Evolutionary conservation across 2,329 filamentous ascomycete genomes (phyloP).

Genomic region (Hypoxylon sp.): DNA sequence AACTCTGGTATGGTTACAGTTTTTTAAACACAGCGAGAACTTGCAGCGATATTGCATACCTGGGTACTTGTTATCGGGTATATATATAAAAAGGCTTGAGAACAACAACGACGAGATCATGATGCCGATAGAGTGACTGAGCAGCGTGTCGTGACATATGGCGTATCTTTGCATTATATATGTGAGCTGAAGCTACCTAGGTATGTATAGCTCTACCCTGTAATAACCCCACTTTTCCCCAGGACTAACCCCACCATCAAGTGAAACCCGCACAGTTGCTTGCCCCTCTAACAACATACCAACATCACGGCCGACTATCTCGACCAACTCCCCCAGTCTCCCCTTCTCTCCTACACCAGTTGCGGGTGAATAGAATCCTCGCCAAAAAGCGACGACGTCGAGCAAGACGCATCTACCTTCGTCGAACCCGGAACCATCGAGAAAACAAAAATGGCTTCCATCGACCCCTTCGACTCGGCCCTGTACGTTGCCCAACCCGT

Average conservation of each 20-base stretch:
- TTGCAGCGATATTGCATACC: constrained; percentile 3
- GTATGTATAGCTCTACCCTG: background rate
- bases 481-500: constrained; percentile 69
- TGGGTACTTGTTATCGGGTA: no score
- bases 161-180: background rate
- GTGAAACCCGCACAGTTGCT: background rate
- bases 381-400: background rate
- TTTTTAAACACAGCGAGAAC: constrained; percentile 6
- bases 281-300: constrained; percentile 31
- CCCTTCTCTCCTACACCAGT: constrained; percentile 7
- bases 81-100: background rate
- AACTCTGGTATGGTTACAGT: background rate
- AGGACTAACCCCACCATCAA: background rate
- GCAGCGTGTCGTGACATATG: no score
- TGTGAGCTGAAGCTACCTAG: background rate
- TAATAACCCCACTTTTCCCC: background rate
- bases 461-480: constrained; percentile 77
- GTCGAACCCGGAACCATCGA: background rate
- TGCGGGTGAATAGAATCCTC: constrained; percentile 12
- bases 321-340: constrained; percentile 6
- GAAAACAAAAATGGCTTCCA: constrained; percentile 54
- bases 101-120: background rate
- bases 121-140: background rate
- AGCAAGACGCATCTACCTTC: constrained; percentile 1
- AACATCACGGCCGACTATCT: constrained; percentile 10